phyloP scores from a whole-genome alignment of 768 basidiomycete genomes.

The Glaciozyma martinii region DNA sequence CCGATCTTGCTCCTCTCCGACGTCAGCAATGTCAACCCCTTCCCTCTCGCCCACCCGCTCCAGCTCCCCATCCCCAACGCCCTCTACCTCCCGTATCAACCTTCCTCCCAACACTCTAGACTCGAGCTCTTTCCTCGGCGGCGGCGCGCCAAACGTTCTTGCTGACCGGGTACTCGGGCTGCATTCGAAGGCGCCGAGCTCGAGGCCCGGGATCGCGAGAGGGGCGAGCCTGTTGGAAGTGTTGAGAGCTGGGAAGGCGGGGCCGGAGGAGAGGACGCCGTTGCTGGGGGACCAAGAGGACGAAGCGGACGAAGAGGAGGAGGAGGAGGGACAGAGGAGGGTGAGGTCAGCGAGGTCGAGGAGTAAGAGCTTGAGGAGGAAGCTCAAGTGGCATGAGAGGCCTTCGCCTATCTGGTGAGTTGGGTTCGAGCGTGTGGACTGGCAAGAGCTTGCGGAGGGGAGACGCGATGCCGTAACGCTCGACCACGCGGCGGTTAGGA shows the following conservation, averaged over 20 bases:
- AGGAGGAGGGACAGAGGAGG: not conserved
- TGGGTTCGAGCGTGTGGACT: too few relatives aligned
- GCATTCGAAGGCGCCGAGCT: not conserved
- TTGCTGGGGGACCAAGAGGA: not conserved
- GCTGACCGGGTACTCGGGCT: not conserved
- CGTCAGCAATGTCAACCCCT: too few relatives aligned
- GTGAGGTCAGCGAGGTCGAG: not conserved
- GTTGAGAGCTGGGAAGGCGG: not conserved
- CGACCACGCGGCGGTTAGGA: not conserved
- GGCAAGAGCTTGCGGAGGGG: not conserved
- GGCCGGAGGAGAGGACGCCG: not conserved
- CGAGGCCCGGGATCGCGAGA: not conserved
- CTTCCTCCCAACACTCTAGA: not conserved
- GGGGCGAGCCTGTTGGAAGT: not conserved
- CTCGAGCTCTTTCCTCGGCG: not conserved
- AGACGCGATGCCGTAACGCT: not conserved
- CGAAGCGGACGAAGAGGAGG: not conserved
- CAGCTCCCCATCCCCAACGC: not conserved
- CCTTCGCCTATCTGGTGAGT: conserved; percentile 8
- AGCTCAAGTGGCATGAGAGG: not conserved
- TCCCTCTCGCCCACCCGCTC: too few relatives aligned
- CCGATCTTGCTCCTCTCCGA: too few relatives aligned
- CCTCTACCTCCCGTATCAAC: not conserved
- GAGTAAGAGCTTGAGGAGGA: not conserved
- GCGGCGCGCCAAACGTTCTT: not conserved